Conservation (phyloP, 2,329 filamentous ascomycete species). For the Ophiostoma himal-ulmi region DNA sequence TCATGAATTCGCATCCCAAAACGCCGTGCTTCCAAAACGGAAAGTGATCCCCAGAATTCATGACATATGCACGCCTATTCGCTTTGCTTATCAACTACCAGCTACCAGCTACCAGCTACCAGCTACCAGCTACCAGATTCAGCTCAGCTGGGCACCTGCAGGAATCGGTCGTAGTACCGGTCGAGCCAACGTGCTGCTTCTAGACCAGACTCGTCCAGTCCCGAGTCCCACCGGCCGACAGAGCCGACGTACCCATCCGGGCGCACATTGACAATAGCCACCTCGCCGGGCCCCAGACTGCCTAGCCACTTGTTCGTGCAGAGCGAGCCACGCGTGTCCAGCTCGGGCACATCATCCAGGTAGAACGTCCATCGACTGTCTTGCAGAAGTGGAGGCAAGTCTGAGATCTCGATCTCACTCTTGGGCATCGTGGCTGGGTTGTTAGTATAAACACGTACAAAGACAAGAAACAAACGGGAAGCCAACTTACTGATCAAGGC, state of each 20-base stretch:
- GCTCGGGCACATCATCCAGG: conserved; percentile 57
- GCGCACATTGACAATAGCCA: conserved; percentile 61
- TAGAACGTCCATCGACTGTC: conserved; percentile 68
- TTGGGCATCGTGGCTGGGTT: conserved; percentile 53
- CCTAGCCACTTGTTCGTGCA: conserved; percentile 68
- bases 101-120: too few relatives aligned
- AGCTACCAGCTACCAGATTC: too few relatives aligned
- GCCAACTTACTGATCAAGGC: conserved; percentile 55
- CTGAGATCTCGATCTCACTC: conserved; percentile 56
- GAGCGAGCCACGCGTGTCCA: conserved; percentile 45
- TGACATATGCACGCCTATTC: background rate
- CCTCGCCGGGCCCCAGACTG: conserved; percentile 48
- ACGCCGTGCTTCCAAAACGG: conserved; percentile 7
- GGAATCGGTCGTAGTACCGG: conserved; percentile 49
- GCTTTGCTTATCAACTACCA: too few relatives aligned
- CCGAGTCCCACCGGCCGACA: conserved; percentile 50
- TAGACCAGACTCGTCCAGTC: conserved; percentile 45
- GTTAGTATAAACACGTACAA: conserved; percentile 22
- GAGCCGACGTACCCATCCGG: conserved; percentile 70
- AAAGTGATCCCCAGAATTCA: background rate
- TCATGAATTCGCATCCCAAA: conserved; percentile 1
- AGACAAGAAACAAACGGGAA: background rate
- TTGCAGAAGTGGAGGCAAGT: conserved; percentile 57
- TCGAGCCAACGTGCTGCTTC: conserved; percentile 52
- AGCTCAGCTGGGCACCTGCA: conserved; percentile 41